Base-by-base conservation (phyloP, 768 basidiomycete species). In the Coprinopsis cinerea region DNA sequence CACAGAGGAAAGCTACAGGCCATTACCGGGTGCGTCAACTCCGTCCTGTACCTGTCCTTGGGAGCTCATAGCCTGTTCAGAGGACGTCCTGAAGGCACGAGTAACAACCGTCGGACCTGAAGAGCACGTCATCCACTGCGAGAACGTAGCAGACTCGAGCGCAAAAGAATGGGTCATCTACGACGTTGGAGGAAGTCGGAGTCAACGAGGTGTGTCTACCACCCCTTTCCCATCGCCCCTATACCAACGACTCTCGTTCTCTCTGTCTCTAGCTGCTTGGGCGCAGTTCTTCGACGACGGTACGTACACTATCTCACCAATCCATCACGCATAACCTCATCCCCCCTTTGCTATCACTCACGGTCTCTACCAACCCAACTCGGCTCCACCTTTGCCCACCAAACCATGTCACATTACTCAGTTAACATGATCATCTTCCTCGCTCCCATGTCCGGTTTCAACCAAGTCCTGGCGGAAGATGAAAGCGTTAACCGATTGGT, bases 241-340 rank as follows among this genome's bases (percentile, higher is more conserved):
- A 13, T 1, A 40, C 32, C 30, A 27, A 30, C 40, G 30, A 15
- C 30, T 32, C 14, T 18, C 37, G n/a, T n/a, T n/a, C n/a, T n/a
- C n/a, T n/a, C n/a, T n/a, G n/a, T n/a, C n/a, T n/a, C n/a, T n/a
- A 82, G 82, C 77, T 48, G 75, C 76, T 3, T 85, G 83, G 84
- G 78, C 78, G 1, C 81, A 83, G 23, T 86, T 78, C 60, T 84
- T 86, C 51, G 82, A 85, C 48, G 77, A 83, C 58, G 78, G 81
- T 82, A 44, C 42, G 68, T 55, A 23, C n/a, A n/a, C n/a, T n/a
- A n/a, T n/a, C n/a, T n/a, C n/a, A n/a, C n/a, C n/a, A n/a, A n/a
- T n/a, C n/a, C n/a, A n/a, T n/a, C n/a, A n/a, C 9, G 15, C 41
- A 26, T 13, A n/a, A 24, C 22, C 43, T 39, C 3, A 32, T 23